phyloP scores from a whole-genome alignment of 192 early-diverging fungal species.

The Coemansia pectinata region DNA sequence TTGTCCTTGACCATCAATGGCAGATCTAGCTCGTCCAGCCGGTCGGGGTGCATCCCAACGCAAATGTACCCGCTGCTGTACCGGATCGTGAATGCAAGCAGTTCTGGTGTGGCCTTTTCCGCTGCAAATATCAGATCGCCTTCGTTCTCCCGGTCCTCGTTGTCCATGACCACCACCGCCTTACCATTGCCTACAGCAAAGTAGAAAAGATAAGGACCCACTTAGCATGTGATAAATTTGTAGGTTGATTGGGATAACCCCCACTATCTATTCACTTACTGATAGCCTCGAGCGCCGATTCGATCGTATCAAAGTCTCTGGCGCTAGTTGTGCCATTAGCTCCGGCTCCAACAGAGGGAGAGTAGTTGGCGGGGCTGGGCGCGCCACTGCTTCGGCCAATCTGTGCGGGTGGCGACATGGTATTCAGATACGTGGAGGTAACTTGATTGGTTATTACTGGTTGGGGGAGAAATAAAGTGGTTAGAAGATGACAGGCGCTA shows the following conservation, averaged over 20 bases:
- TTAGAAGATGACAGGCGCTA: not conserved
- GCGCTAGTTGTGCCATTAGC: not conserved
- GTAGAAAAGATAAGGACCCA: not conserved
- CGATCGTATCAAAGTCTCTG: constrained; percentile 33
- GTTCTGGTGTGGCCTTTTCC: constrained; percentile 87
- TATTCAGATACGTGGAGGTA: not conserved
- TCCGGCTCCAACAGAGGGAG: not conserved
- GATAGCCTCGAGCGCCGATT: constrained; percentile 41
- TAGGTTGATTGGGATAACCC: not conserved
- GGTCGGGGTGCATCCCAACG: constrained; percentile 74
- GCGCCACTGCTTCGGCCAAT: not conserved
- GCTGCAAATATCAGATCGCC: constrained; percentile 98
- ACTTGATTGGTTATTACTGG: constrained; percentile 2
- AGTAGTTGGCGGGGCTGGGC: not conserved
- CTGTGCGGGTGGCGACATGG: not conserved
- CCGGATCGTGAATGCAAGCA: constrained; percentile 95
- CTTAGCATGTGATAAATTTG: not conserved
- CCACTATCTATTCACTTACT: constrained; percentile 26
- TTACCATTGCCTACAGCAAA: constrained; percentile 65
- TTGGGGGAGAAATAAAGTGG: not conserved
- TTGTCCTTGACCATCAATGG: constrained; percentile 96
- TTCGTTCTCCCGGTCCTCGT: constrained; percentile 99
- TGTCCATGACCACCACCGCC: constrained; percentile 92
- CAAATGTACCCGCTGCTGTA: constrained; percentile 95
- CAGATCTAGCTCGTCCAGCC: constrained; percentile 81